Conservation (phyloP, 2,329 filamentous ascomycete genomes). For the Sporothrix sp. region DNA sequence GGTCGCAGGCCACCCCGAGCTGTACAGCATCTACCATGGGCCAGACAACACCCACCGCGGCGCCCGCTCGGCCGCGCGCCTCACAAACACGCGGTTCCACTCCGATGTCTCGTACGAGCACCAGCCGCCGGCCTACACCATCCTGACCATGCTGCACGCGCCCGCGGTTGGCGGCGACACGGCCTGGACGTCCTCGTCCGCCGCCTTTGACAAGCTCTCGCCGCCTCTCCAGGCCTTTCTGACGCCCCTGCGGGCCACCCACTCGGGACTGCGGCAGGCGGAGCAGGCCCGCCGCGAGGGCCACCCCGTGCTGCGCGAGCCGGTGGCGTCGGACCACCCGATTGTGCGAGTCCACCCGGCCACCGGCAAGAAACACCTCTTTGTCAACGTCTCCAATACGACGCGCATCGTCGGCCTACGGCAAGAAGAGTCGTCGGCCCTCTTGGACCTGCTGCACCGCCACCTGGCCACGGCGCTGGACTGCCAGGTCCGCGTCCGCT, state of each 20-base stretch:
- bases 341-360: slow-evolving; percentile 70
- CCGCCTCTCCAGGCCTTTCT: slow-evolving; percentile 28
- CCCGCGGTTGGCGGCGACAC: slow-evolving; percentile 30
- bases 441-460: slow-evolving; percentile 61
- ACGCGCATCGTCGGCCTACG: slow-evolving; percentile 54
- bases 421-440: slow-evolving; percentile 54
- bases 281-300: slow-evolving; percentile 27
- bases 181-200: slow-evolving; percentile 28
- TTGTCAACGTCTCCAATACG: slow-evolving; percentile 56
- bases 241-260: slow-evolving; percentile 29
- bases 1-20: slow-evolving; percentile 33
- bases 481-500: slow-evolving; percentile 57
- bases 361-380: slow-evolving; percentile 76
- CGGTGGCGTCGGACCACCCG: slow-evolving; percentile 64
- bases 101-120: slow-evolving; percentile 35
- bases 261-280: slow-evolving; percentile 29
- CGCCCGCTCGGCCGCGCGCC: slow-evolving; percentile 24
- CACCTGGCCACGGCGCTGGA: slow-evolving; percentile 49
- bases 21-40: slow-evolving; percentile 38
- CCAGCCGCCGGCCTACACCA: slow-evolving; percentile 32
- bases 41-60: slow-evolving; percentile 34
- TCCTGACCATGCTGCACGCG: slow-evolving; percentile 27
- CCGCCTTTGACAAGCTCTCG: slow-evolving; percentile 29
- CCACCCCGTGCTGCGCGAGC: slow-evolving; percentile 22
- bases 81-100: slow-evolving; percentile 31